Conservation (phyloP, 345 rosid species). For the Populus ilicifolia region DNA sequence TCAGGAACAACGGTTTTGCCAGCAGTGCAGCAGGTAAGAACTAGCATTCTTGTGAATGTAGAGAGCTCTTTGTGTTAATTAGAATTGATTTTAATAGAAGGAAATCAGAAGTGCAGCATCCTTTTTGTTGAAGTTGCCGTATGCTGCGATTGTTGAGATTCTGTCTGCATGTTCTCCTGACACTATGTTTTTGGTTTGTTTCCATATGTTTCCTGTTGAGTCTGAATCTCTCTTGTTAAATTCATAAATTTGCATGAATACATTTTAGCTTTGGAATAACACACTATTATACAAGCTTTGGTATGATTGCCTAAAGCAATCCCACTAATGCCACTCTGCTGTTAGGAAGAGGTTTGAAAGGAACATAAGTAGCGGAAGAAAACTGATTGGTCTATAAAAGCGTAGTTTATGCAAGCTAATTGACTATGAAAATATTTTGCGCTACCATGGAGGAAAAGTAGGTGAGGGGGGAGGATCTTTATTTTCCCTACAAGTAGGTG, state of each 20-base stretch:
- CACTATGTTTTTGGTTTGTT: background rate
- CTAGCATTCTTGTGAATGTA: background rate
- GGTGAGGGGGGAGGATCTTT: background rate
- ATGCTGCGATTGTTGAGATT: background rate
- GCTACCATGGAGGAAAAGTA: background rate
- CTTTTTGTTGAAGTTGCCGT: background rate
- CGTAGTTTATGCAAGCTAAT: background rate
- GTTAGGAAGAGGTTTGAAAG: background rate
- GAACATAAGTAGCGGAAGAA: background rate
- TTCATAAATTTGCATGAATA: background rate
- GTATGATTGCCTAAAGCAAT: background rate
- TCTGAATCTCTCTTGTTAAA: background rate
- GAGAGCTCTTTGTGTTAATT: background rate
- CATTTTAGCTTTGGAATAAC: background rate
- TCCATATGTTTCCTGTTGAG: background rate
- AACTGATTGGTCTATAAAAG: background rate
- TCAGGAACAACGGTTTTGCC: conserved; percentile 67
- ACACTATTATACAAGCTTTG: background rate
- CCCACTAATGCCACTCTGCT: background rate
- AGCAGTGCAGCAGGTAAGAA: conserved; percentile 77
- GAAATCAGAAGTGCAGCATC: background rate
- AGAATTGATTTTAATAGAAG: background rate
- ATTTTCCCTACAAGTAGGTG: background rate
- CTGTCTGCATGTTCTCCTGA: background rate
- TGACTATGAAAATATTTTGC: background rate